phyloP scores from a whole-genome alignment of 305 asterid species.

The Plantago coronopus region DNA sequence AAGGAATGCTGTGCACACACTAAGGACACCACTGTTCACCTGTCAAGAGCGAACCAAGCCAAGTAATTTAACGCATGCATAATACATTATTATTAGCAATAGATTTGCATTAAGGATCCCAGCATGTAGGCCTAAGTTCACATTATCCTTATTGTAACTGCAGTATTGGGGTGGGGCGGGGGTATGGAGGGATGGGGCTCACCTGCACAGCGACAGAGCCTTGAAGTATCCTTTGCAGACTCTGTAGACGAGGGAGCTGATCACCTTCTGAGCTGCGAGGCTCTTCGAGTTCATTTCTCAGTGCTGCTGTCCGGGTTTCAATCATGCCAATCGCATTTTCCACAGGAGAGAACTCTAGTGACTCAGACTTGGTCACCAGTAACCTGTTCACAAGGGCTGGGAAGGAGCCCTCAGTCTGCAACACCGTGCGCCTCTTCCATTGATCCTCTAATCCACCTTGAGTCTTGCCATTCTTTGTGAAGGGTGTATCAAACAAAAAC shows the following conservation, averaged over 20 bases:
- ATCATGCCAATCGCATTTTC: constrained; percentile 99
- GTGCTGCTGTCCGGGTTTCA: constrained; percentile 93
- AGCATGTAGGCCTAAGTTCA: not conserved
- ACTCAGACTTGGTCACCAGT: constrained; percentile 77
- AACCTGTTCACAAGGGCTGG: constrained; percentile 93
- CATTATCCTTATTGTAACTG: not conserved
- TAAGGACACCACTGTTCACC: constrained; percentile 98
- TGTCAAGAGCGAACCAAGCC: constrained; percentile 21
- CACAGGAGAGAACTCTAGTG: constrained; percentile 95
- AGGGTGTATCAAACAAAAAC: constrained; percentile 93
- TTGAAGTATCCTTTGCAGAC: constrained; percentile 97
- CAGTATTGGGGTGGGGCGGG: not conserved
- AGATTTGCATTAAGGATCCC: not conserved
- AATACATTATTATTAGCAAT: too few relatives aligned
- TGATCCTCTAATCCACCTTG: constrained; percentile 99
- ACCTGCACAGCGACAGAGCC: constrained; percentile 99
- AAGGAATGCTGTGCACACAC: constrained; percentile 97
- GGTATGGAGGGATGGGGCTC: constrained; percentile 22
- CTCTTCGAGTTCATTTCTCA: constrained; percentile 94
- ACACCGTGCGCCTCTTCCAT: constrained; percentile 96
- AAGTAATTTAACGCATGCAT: not conserved
- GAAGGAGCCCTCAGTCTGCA: constrained; percentile 93
- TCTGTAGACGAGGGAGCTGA: constrained; percentile 98
- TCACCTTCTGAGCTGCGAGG: constrained; percentile 99
- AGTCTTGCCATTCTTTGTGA: constrained; percentile 95